phyloP scores from a whole-genome alignment of 2,329 filamentous ascomycete genomes.

The Cladosporium phlei region DNA sequence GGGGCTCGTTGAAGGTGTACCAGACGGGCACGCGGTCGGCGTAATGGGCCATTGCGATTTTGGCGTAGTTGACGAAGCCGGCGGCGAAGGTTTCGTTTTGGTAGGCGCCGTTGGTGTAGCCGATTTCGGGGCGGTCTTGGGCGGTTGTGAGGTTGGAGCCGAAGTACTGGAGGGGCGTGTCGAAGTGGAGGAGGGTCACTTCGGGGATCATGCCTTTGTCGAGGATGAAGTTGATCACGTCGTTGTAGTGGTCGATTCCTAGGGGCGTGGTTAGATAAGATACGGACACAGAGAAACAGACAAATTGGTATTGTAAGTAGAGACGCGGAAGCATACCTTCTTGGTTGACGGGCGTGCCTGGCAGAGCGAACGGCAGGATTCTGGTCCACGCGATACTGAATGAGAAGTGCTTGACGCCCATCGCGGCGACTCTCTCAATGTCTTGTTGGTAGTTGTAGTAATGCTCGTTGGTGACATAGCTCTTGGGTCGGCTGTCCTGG shows the following conservation, averaged over 20 bases:
- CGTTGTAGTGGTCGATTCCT: conserved; percentile 47
- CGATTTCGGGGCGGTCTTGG: conserved; percentile 27
- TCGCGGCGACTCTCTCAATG: conserved; percentile 36
- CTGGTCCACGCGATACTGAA: conserved; percentile 47
- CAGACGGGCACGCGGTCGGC: conserved; percentile 35
- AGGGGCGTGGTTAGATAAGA: no score
- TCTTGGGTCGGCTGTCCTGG: conserved; percentile 14
- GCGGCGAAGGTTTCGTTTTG: conserved; percentile 26
- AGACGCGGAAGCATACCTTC: no score
- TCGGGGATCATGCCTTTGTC: conserved; percentile 41
- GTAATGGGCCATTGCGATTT: conserved; percentile 33
- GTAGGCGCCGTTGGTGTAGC: conserved; percentile 27
- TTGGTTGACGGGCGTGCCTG: conserved; percentile 44
- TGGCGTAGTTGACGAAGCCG: conserved; percentile 35
- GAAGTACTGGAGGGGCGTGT: conserved; percentile 24
- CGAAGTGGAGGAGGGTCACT: conserved; percentile 45
- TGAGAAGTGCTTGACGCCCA: conserved; percentile 33
- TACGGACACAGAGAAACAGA: no score
- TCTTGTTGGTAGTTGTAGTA: conserved; percentile 45
- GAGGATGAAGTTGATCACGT: conserved; percentile 38
- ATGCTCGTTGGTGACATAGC: conserved; percentile 42
- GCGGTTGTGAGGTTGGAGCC: conserved; percentile 4
- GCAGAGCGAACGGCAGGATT: conserved; percentile 44
- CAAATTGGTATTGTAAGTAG: no score
- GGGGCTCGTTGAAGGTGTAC: conserved; percentile 39